Evolutionary conservation across 2,329 filamentous ascomycete genomes (phyloP).

Genomic region (Ophiostoma angusticollis): DNA sequence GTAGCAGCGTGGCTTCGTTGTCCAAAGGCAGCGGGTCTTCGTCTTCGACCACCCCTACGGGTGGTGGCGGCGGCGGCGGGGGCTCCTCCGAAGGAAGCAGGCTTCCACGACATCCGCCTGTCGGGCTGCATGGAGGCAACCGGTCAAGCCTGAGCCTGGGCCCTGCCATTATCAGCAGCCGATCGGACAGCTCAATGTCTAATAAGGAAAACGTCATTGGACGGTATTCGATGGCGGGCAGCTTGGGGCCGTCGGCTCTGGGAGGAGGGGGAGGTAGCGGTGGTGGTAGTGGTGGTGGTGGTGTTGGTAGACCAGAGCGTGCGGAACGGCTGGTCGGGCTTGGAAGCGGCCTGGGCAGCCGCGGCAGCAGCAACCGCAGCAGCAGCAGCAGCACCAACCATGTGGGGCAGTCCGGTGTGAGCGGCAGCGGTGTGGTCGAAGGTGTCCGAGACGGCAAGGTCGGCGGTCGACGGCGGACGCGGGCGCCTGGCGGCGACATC

Average conservation of each 20-base stretch:
- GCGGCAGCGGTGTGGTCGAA: constrained; percentile 4
- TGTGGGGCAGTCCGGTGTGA: too few species aligned
- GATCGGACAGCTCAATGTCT: constrained; percentile 16
- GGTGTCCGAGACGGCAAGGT: constrained; percentile 8
- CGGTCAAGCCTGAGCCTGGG: constrained; percentile 19
- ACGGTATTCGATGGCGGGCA: constrained; percentile 5
- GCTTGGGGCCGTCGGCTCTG: neutral
- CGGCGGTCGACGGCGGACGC: constrained; percentile 9
- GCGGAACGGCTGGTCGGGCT: constrained; percentile 8
- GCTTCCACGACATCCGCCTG: constrained; percentile 20
- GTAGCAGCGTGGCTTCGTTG: constrained; percentile 11
- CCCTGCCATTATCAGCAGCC: constrained; percentile 13
- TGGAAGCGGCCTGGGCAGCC: constrained; percentile 6
- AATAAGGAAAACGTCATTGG: constrained; percentile 16
- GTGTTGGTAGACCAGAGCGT: constrained; percentile 1
- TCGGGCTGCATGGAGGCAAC: constrained; percentile 14
- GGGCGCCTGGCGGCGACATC: constrained; percentile 12
- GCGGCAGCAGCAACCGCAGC: neutral
- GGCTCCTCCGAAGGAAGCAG: constrained; percentile 14
- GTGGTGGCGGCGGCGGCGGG: neutral
- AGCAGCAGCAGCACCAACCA: neutral
- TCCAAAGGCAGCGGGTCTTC: constrained; percentile 7
- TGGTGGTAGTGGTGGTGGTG: neutral
- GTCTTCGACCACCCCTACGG: constrained; percentile 2
- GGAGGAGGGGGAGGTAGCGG: neutral